phyloP scores from a whole-genome alignment of 148 eudicot species.

The Diospyros lotus region DNA sequence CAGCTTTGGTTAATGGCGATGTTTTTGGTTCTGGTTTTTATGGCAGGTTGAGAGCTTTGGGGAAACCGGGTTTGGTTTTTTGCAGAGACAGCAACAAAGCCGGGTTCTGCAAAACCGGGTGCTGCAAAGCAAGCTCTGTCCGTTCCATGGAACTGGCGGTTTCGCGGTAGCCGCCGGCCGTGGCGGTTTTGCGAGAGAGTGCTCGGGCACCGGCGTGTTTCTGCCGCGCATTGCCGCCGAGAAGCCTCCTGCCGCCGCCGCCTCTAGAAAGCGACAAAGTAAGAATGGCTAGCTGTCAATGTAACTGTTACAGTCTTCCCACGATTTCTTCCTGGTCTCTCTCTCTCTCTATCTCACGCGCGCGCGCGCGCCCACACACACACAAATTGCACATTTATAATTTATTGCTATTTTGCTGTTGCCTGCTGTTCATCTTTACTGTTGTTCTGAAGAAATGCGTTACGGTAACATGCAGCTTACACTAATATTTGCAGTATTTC shows the following conservation, averaged over 20 bases:
- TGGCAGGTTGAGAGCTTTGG: constrained; percentile 9
- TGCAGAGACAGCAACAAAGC: not conserved
- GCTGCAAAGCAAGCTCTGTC: not conserved
- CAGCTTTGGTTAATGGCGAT: not conserved
- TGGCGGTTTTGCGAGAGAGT: not conserved
- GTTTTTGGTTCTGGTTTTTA: not conserved
- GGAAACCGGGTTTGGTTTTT: not conserved
- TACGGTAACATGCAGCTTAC: not conserved
- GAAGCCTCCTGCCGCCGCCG: not conserved
- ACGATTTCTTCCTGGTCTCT: not conserved
- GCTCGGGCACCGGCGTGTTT: constrained; percentile 16
- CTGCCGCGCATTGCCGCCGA: constrained; percentile 1
- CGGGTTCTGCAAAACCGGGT: not conserved
- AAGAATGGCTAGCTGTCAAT: not conserved
- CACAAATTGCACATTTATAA: not conserved
- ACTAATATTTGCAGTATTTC: too few species aligned
- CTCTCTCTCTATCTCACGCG: not conserved
- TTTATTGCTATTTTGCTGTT: too few species aligned
- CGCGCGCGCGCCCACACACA: not conserved
- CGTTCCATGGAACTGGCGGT: not conserved
- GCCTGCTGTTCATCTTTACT: too few species aligned
- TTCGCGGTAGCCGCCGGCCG: not conserved
- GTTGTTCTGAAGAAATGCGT: not conserved
- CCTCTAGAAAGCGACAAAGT: not conserved
- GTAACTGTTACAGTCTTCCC: not conserved